These are phyloP conservation scores for Penicillium sp. DNA, from an alignment of 2,329 filamentous ascomycete genomes.

Conservation along the genomic window DNA sequence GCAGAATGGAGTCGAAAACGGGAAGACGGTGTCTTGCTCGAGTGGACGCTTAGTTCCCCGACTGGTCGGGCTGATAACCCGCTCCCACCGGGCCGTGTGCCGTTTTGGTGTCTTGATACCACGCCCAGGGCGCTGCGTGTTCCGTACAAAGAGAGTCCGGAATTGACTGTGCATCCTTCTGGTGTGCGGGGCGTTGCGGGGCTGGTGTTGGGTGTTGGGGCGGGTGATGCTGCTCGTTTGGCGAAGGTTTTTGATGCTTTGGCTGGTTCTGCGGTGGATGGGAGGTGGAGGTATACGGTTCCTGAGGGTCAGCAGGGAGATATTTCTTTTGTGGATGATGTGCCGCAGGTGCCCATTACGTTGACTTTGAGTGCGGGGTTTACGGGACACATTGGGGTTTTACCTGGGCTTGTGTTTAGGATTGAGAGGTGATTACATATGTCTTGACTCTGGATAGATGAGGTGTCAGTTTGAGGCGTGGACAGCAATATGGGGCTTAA, in stretches of 20 bases:
- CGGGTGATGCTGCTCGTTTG: neutral
- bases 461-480: too few relatives aligned
- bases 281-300: conserved; percentile 8
- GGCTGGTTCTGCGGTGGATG: neutral
- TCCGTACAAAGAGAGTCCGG: conserved; percentile 10
- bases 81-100: conserved; percentile 4
- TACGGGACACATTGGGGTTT: conserved; percentile 8
- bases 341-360: neutral
- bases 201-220: conserved; percentile 6
- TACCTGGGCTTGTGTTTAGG: conserved; percentile 14
- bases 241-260: conserved; percentile 9
- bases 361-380: conserved; percentile 9
- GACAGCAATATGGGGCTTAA: too few relatives aligned
- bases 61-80: neutral
- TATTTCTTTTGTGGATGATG: conserved; percentile 3
- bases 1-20: conserved; percentile 13
- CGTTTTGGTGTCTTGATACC: conserved; percentile 20
- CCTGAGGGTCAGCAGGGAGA: conserved; percentile 1
- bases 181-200: conserved; percentile 12
- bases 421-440: too few relatives aligned
- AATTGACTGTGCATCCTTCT: conserved; percentile 14
- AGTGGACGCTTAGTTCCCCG: conserved; percentile 14
- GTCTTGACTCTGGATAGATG: too few relatives aligned
- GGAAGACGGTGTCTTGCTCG: conserved; percentile 12
- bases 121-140: conserved; percentile 15